Percentiles rank a stretch among this genome's conserved stretches.
phyloP scores from a whole-genome alignment of 176 grass and related monocot genomes.

The Cymbopogon citratus region DNA sequence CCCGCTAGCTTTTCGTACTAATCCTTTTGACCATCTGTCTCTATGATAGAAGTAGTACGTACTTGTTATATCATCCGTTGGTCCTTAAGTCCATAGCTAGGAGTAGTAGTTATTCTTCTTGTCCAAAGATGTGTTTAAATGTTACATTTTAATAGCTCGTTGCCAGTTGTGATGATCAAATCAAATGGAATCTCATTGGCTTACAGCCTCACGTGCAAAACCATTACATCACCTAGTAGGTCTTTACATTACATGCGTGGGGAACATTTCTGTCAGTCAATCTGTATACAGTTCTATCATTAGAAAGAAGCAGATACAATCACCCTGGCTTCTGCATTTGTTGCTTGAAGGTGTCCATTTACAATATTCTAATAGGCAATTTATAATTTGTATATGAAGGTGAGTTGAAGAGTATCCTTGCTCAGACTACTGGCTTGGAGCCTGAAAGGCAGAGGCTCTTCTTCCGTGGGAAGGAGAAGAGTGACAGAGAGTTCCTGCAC shows the following conservation, averaged over 20 bases:
- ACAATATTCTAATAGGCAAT: neutral
- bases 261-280: neutral
- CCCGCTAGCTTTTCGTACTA: neutral
- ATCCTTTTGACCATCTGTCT: neutral
- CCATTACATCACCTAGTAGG: neutral
- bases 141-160: conserved; percentile 12
- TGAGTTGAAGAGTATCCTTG: conserved; percentile 71
- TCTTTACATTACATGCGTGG: neutral
- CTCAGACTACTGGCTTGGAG: conserved; percentile 55
- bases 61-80: neutral
- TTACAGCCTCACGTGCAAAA: neutral
- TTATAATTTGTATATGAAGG: conserved; percentile 43
- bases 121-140: neutral
- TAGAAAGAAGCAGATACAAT: neutral
- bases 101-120: neutral
- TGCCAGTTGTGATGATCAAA: neutral
- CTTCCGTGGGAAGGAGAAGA: conserved; percentile 85
- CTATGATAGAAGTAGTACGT: neutral
- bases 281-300: neutral
- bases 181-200: neutral
- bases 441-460: conserved; percentile 70
- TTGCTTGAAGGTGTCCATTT: neutral
- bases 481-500: conserved; percentile 60
- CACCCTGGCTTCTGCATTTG: neutral
- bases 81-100: too few species aligned